Evolutionary conservation across 2,329 filamentous ascomycete species (phyloP).

Genomic region (Trichoderma atrobrunneum): DNA sequence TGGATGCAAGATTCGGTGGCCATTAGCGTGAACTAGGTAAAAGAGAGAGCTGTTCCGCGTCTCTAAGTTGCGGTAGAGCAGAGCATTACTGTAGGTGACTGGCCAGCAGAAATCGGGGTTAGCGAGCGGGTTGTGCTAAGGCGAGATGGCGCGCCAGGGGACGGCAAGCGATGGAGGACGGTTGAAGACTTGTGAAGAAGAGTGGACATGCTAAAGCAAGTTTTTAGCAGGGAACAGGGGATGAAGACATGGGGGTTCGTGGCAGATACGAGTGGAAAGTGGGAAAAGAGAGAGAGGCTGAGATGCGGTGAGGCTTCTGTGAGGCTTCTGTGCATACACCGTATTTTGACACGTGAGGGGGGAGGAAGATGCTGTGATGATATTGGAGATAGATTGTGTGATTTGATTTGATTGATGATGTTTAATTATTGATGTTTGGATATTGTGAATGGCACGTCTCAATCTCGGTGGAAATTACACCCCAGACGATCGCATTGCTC

Average conservation of each 20-base stretch:
- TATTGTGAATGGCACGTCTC: neutral
- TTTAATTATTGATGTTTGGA: no score
- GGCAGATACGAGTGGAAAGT: neutral
- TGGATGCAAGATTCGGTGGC: neutral
- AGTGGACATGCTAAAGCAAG: neutral
- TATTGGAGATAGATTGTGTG: neutral
- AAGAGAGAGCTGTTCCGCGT: neutral
- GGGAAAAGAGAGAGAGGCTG: neutral
- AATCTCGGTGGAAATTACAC: neutral
- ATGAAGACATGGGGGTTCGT: neutral
- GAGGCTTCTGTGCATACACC: conserved; percentile 17
- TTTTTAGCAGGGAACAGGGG: neutral
- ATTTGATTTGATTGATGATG: no score
- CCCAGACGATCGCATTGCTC: neutral
- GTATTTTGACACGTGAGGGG: conserved; percentile 7
- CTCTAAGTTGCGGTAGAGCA: neutral
- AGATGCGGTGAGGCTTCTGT: conserved; percentile 13
- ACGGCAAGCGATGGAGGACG: neutral
- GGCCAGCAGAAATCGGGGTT: neutral
- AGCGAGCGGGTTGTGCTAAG: neutral
- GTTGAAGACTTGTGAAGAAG: neutral
- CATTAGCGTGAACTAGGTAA: neutral
- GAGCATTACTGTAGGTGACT: neutral
- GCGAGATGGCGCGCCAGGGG: conserved; percentile 7
- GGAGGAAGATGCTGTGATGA: neutral